Evolutionary conservation across 345 rosid genomes (phyloP), one percentile per base, ranked within the genome.

Genomic region (Eucalyptus pauciflora): DNA sequence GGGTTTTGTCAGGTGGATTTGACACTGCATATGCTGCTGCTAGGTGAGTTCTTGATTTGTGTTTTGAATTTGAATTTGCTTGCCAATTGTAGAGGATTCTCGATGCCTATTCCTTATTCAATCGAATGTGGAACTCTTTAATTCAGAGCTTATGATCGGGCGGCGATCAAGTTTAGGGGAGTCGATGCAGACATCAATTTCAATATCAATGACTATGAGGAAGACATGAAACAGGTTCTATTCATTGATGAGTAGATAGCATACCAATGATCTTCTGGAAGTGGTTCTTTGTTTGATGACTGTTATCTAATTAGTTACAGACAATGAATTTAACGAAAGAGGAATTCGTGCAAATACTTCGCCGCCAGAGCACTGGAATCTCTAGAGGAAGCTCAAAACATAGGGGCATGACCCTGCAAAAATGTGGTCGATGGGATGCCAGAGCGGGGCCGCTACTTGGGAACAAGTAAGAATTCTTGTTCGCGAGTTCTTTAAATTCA

Each of bases 21-120:
- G 99, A 97, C 91, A 97, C 99, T 85, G 99, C 99, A 48, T 96
- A 96, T 92, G 92, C 97, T 91, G 99, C 99, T 60, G 99, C 99
- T 81, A 95, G 99, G 99, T 97, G 90, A 88, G 71, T 20, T 10
- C 62, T 86, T 46, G 6, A 16, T 58, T 54, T 29, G 46, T 10
- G 67, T 12, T 45, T 14, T n/a, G 20, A 58, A 52, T 83, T 50
- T 29, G 76, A 31, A 31, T 89, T 29, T 8, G 50, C 20, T 85
- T n/a, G 31, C 33, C 15, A 37, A 37, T 69, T 58, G 24, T 90
- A 17, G 52, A n/a, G 60, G 60, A 76, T 76, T 76, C 3, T 76
- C 83, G 27, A 18, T 76, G 27, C 48, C 48, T 71, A 11, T 33
- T 71, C 81, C 86, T 16, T 18, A 51, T 86, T 60, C n/a, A 11